Conservation (phyloP, 371 early-diverging fungal genomes). For the Syncephalastrum monosporum region DNA sequence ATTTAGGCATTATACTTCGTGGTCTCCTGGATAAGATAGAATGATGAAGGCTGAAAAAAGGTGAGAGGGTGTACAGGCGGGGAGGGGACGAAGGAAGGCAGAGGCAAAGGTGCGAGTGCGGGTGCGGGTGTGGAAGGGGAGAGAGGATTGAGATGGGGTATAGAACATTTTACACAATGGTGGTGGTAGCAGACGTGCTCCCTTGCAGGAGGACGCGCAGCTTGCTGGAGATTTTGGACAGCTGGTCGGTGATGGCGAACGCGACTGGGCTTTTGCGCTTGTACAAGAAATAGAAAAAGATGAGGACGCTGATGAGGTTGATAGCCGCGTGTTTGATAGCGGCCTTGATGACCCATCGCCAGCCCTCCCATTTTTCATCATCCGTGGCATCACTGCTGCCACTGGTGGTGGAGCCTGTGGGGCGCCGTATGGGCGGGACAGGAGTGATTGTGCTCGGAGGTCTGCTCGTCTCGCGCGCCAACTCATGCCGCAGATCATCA, state of each 20-base stretch:
- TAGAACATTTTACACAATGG: conserved; percentile 8
- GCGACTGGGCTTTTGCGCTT: conserved; percentile 37
- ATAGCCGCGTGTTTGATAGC: conserved; percentile 42
- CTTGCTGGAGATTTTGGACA: conserved; percentile 9
- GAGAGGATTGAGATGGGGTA: no score
- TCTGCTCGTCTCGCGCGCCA: conserved; percentile 22
- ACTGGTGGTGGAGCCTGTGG: no score
- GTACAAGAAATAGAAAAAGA: conserved; percentile 35
- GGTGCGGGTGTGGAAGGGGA: no score
- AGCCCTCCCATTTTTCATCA: conserved; percentile 28
- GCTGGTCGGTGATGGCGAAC: conserved; percentile 10
- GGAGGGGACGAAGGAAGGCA: no score
- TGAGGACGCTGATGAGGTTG: conserved; percentile 32
- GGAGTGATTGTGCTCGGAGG: not conserved
- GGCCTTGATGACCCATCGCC: conserved; percentile 45
- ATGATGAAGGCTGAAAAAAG: not conserved
- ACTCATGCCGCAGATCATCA: conserved; percentile 39
- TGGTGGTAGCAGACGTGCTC: no score
- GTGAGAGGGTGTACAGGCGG: not conserved
- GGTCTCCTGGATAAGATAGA: not conserved
- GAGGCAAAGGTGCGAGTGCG: no score
- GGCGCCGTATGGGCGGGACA: not conserved
- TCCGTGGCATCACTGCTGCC: not conserved
- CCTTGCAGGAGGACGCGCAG: conserved; percentile 7
- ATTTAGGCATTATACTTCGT: conserved; percentile 6